Conservation (phyloP, 306 rosid species). For the Prosopis cineraria region DNA sequence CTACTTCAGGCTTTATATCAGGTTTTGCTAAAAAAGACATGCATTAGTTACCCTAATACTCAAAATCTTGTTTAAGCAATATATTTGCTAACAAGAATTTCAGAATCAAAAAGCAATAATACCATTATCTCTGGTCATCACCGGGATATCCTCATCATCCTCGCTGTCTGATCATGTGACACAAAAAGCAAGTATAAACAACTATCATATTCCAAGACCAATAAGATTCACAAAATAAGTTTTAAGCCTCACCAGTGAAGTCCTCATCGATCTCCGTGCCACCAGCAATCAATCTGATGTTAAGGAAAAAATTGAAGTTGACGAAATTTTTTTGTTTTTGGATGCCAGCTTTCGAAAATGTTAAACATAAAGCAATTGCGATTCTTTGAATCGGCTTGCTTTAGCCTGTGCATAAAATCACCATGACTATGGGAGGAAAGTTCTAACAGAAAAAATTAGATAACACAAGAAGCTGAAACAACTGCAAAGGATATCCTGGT, state of each 20-base stretch:
- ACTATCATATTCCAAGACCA: neutral
- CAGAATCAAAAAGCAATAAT: neutral
- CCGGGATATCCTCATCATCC: constrained; percentile 30
- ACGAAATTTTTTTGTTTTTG: too few species aligned
- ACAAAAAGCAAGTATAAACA: constrained; percentile 26
- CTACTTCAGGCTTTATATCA: constrained; percentile 32
- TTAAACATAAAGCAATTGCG: neutral
- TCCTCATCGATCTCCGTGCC: constrained; percentile 14
- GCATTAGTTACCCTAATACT: neutral
- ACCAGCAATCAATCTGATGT: constrained; percentile 36
- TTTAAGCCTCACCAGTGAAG: constrained; percentile 45
- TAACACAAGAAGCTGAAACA: neutral
- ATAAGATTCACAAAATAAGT: neutral
- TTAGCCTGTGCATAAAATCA: neutral
- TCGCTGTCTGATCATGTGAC: constrained; percentile 36
- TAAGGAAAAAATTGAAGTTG: constrained; percentile 37
- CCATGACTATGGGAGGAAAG: neutral
- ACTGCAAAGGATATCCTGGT: constrained; percentile 55
- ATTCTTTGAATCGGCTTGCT: neutral
- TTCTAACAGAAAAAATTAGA: neutral
- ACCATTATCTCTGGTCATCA: constrained; percentile 49
- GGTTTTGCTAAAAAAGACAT: constrained; percentile 40
- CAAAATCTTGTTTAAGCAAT: neutral
- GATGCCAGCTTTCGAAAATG: too few species aligned
- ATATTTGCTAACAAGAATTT: neutral